Conservation (phyloP, 1,139 yeast species). For the Meyerozyma sp. region DNA sequence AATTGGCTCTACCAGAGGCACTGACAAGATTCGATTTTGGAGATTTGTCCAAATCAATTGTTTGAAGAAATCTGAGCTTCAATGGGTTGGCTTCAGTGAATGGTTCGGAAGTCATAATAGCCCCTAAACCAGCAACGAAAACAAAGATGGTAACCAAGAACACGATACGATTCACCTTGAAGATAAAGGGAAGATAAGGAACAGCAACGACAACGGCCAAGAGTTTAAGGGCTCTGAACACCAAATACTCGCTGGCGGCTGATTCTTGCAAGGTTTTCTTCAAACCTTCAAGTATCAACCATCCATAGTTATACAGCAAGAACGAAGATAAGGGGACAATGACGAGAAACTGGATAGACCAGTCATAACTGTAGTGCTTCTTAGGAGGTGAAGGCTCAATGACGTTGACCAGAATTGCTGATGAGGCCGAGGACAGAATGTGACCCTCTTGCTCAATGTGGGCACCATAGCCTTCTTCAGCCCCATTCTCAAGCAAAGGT, state of each 20-base stretch:
- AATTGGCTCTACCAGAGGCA: constrained; percentile 50
- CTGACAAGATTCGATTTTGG: constrained; percentile 32
- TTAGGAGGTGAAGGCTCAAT: not conserved
- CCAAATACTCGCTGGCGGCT: constrained; percentile 34
- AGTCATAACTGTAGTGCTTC: constrained; percentile 60
- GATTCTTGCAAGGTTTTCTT: constrained; percentile 71
- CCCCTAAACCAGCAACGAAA: constrained; percentile 30
- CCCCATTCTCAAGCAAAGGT: constrained; percentile 16
- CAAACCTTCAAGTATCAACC: constrained; percentile 55
- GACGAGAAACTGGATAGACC: constrained; percentile 69
- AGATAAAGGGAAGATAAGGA: constrained; percentile 66
- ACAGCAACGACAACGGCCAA: constrained; percentile 40
- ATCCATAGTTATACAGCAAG: constrained; percentile 46
- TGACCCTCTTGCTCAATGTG: constrained; percentile 6
- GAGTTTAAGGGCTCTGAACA: constrained; percentile 39
- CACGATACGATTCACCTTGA: constrained; percentile 56
- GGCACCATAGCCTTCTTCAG: constrained; percentile 11
- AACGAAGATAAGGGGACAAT: constrained; percentile 63
- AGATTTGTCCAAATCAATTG: constrained; percentile 36
- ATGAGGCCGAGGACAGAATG: constrained; percentile 10
- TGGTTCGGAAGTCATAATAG: constrained; percentile 40
- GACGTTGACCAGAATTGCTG: constrained; percentile 1
- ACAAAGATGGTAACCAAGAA: constrained; percentile 33
- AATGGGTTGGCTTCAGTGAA: constrained; percentile 58
- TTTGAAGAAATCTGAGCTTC: constrained; percentile 64